Evolutionary conservation across 2,329 filamentous ascomycete species (phyloP).

Genomic region (Teratosphaeria pseudoeucalypti): DNA sequence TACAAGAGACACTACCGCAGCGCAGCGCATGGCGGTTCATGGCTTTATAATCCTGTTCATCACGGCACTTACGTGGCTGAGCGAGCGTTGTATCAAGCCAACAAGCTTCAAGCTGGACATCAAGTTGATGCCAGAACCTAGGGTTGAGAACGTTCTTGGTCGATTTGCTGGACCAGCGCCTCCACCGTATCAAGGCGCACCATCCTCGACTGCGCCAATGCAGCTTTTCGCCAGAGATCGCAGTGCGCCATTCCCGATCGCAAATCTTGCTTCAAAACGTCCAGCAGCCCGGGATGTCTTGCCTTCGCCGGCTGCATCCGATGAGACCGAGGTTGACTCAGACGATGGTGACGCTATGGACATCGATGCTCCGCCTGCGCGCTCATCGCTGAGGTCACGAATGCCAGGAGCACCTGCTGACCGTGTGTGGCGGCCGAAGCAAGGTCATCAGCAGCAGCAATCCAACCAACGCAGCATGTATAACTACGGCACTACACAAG

Average conservation of each 20-base stretch:
- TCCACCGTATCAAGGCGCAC: slow-evolving; percentile 14
- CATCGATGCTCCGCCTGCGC: slow-evolving; percentile 45
- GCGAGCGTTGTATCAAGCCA: slow-evolving; percentile 15
- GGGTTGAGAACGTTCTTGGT: slow-evolving; percentile 19
- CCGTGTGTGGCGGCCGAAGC: slow-evolving; percentile 30
- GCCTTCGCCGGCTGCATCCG: slow-evolving; percentile 13
- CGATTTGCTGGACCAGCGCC: slow-evolving; percentile 15
- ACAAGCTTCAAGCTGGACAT: slow-evolving; percentile 20
- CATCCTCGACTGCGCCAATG: slow-evolving; percentile 18
- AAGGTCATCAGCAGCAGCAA: slow-evolving; percentile 16
- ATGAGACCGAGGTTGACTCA: slow-evolving; percentile 17
- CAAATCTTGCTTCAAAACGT: slow-evolving; percentile 20
- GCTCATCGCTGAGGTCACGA: slow-evolving; percentile 8
- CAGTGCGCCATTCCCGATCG: slow-evolving; percentile 26
- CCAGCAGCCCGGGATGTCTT: slow-evolving; percentile 6
- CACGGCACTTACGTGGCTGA: slow-evolving; percentile 26
- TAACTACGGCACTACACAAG: slow-evolving; percentile 23
- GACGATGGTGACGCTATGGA: slow-evolving; percentile 54
- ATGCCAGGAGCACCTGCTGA: slow-evolving; percentile 7
- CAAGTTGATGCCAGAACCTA: slow-evolving; percentile 24
- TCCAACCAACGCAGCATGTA: slow-evolving; percentile 23
- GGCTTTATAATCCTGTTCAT: slow-evolving; percentile 44
- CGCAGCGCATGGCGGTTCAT: slow-evolving; percentile 42
- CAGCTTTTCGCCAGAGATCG: slow-evolving; percentile 15
- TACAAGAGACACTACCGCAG: slow-evolving; percentile 13